A percentile compares a stretch with the other conserved stretches of the same genome.
Conservation (phyloP, 805 yeast genomes). For the Zygoascus bituminiphila region DNA sequence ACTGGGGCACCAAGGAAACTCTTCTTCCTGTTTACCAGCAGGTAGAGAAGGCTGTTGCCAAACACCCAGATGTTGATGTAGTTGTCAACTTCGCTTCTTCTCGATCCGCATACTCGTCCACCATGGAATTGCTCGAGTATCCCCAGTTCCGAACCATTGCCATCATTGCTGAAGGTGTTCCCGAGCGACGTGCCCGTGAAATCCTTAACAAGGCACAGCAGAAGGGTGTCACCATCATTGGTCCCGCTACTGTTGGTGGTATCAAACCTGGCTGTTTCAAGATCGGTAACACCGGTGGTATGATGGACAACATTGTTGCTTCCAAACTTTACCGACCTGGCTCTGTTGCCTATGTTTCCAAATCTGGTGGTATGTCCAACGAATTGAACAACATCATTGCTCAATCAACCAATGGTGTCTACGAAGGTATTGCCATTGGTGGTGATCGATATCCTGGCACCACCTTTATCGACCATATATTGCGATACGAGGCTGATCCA, state of each 20-base stretch:
- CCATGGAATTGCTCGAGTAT: constrained; percentile 39
- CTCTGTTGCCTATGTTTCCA: constrained; percentile 40
- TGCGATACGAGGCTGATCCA: constrained; percentile 55
- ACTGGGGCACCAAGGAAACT: constrained; percentile 43
- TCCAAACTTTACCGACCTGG: constrained; percentile 42
- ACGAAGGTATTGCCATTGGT: constrained; percentile 60
- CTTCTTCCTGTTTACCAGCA: constrained; percentile 39
- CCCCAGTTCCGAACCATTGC: constrained; percentile 41
- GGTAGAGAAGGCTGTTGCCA: constrained; percentile 33
- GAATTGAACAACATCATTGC: constrained; percentile 40
- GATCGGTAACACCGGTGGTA: constrained; percentile 43
- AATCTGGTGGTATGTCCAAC: constrained; percentile 43
- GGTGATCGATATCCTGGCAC: constrained; percentile 72
- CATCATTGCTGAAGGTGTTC: constrained; percentile 42
- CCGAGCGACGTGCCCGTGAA: constrained; percentile 42
- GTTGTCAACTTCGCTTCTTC: constrained; percentile 42
- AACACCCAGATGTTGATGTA: constrained; percentile 42
- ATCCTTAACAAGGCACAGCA: constrained; percentile 35
- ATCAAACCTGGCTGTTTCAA: constrained; percentile 43
- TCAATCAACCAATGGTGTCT: constrained; percentile 39
- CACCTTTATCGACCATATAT: constrained; percentile 59
- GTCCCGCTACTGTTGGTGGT: constrained; percentile 43
- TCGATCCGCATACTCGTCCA: constrained; percentile 39
- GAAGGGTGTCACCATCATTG: constrained; percentile 40
- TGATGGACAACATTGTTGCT: constrained; percentile 43